These are phyloP conservation scores for Mrakia gelida DNA, from an alignment of 768 basidiomycete species.

Conservation along the genomic window DNA sequence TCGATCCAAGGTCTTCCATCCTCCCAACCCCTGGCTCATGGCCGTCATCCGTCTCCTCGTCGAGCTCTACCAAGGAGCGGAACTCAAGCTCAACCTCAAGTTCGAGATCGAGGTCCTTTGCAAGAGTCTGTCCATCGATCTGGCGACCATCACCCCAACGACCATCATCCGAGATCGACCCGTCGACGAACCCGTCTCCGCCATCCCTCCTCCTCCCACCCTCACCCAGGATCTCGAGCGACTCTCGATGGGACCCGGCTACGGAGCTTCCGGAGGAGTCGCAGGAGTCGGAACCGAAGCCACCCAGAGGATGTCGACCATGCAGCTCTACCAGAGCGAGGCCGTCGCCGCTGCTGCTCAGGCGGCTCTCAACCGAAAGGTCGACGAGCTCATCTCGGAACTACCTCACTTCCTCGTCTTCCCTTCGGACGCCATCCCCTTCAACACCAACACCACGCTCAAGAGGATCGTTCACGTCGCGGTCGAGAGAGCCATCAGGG, in stretches of 20 bases:
- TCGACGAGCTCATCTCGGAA: conserved; percentile 47
- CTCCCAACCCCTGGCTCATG: conserved; percentile 98
- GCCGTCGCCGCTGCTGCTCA: conserved; percentile 45
- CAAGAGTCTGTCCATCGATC: conserved; percentile 80
- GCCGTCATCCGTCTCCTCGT: conserved; percentile 84
- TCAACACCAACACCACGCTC: conserved; percentile 70
- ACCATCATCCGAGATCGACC: conserved; percentile 75
- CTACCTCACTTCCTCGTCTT: conserved; percentile 71
- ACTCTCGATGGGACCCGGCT: conserved; percentile 62
- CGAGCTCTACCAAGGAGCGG: conserved; percentile 95
- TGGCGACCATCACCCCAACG: conserved; percentile 78
- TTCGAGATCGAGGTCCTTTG: conserved; percentile 98
- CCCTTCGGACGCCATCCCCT: conserved; percentile 61
- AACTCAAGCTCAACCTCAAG: conserved; percentile 91
- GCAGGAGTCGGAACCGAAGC: conserved; percentile 51
- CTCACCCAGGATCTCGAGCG: conserved; percentile 76
- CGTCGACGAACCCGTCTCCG: conserved; percentile 44
- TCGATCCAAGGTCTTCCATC: conserved; percentile 85
- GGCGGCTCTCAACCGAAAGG: conserved; percentile 42
- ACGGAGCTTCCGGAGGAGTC: conserved; percentile 47
- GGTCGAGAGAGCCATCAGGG: conserved; percentile 88
- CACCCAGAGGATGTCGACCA: conserved; percentile 38
- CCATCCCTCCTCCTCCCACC: conserved; percentile 61
- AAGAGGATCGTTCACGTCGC: conserved; percentile 86
- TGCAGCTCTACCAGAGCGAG: conserved; percentile 71